phyloP scores from a whole-genome alignment of 2,329 filamentous ascomycete genomes.

The Diatrype stigma region DNA sequence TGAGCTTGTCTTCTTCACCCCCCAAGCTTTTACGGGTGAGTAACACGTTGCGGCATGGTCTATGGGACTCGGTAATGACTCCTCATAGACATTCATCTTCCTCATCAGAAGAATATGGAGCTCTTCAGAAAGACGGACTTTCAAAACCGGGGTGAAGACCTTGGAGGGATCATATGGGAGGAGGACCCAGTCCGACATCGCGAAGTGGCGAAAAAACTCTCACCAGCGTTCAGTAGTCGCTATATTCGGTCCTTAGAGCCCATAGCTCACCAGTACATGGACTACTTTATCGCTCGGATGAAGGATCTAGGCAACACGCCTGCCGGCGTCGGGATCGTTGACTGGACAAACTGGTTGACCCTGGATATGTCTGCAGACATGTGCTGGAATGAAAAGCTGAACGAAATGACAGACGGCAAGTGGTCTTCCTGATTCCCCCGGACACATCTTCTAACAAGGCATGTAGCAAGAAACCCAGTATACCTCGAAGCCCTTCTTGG shows the following conservation, averaged over 20 bases:
- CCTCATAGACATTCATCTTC: too few species aligned
- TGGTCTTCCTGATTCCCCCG: too few species aligned
- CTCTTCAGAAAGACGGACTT: conserved; percentile 17
- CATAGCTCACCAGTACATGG: conserved; percentile 13
- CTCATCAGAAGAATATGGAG: too few species aligned
- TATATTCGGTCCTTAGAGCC: conserved; percentile 12
- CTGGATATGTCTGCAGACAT: conserved; percentile 17
- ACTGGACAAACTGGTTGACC: conserved; percentile 16
- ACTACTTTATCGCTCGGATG: conserved; percentile 16
- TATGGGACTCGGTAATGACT: too few species aligned
- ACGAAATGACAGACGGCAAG: too few species aligned
- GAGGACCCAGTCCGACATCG: conserved; percentile 16
- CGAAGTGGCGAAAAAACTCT: conserved; percentile 14
- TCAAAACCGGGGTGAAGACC: conserved; percentile 14
- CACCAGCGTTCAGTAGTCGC: conserved; percentile 18
- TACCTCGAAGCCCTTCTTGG: not conserved
- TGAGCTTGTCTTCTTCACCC: conserved; percentile 5
- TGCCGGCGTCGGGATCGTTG: conserved; percentile 6
- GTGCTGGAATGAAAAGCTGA: conserved; percentile 15
- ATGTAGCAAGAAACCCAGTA: not conserved
- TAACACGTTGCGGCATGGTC: too few species aligned
- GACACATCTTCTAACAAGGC: not conserved
- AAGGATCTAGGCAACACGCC: conserved; percentile 4
- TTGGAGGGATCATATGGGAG: conserved; percentile 18
- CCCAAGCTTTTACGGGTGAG: conserved; percentile 5